Base-by-base conservation (phyloP, 108 stramenopile genomes). In the Stephanodiscus triporus region DNA sequence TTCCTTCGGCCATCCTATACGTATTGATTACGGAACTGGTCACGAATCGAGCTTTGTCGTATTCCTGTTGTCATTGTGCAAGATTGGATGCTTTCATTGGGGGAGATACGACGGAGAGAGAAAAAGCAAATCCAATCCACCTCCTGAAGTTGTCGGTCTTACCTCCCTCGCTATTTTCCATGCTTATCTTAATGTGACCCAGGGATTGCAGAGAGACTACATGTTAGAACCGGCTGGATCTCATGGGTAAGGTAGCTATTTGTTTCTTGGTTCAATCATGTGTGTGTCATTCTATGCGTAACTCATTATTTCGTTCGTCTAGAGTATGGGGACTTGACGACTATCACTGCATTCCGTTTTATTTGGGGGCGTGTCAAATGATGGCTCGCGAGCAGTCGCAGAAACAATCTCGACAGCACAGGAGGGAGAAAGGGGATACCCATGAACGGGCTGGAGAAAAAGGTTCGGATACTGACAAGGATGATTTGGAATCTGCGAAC, bases 321-420 rank as follows among this genome's bases (percentile, higher is more conserved):
- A 56, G 97, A 22, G 97, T 98, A 20, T 98, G 97, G 97, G 97
- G 97, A 36, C 72, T 98, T 60, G 97, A 98, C 70, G 97, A 98
- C 75, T 97, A 97, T 78, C 96, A 98, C 70, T 97, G 96, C 73
- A 76, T 98, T 30, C 93, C 96, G 3, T 98, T 97, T 77, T 91
- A 94, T 58, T 92, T 96, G 84, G 97, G 97, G 29, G 92, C 96
- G 9, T 96, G 96, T 77, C 96, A 97, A 63, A 79, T 90, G 67
- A 57, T 68, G 40, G 79, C 79, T 32, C 63, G 79, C 2, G 72
- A 80, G 38, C 72, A 73, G 56, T 80, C 72, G 67, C 79, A 80
- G 26, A 72, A 73, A 42, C n/a, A 69, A 34, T 20, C 11, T 43
- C 72, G 68, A n/a, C 60, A 73, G 63, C 62, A 37, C 32, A 47